phyloP scores from a whole-genome alignment of 2,329 filamentous ascomycete genomes.

The Ceratocystis lukuohia region DNA sequence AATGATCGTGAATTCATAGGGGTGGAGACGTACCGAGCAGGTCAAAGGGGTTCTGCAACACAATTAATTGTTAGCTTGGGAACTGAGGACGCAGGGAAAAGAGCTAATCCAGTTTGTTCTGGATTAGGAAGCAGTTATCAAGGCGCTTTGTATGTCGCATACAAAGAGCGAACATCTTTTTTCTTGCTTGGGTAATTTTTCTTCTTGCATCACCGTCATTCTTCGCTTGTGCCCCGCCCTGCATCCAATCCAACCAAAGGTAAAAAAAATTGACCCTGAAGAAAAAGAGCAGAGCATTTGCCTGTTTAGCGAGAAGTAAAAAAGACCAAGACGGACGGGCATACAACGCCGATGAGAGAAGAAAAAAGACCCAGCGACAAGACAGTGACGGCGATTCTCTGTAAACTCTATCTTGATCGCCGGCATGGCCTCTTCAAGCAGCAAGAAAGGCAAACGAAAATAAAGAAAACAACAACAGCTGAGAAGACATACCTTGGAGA shows the following conservation, averaged over 20 bases:
- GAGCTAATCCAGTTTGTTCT: too few species aligned
- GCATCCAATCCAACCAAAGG: neutral
- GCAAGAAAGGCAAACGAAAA: too few species aligned
- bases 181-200: neutral
- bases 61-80: neutral
- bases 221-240: neutral
- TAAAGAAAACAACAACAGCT: neutral
- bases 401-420: too few species aligned
- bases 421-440: neutral
- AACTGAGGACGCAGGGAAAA: neutral
- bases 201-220: neutral
- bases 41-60: conserved; percentile 79
- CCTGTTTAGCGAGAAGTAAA: neutral
- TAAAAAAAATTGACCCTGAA: neutral
- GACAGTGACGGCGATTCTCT: neutral
- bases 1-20: neutral
- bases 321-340: neutral
- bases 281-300: neutral
- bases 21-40: conserved; percentile 67
- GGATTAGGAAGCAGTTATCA: too few species aligned
- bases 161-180: too few species aligned
- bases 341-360: neutral
- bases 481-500: conserved; percentile 41
- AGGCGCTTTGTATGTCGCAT: too few species aligned
- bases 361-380: neutral